Base-by-base conservation (phyloP, 2,329 filamentous ascomycete genomes). In the Lithohypha guttulata region DNA sequence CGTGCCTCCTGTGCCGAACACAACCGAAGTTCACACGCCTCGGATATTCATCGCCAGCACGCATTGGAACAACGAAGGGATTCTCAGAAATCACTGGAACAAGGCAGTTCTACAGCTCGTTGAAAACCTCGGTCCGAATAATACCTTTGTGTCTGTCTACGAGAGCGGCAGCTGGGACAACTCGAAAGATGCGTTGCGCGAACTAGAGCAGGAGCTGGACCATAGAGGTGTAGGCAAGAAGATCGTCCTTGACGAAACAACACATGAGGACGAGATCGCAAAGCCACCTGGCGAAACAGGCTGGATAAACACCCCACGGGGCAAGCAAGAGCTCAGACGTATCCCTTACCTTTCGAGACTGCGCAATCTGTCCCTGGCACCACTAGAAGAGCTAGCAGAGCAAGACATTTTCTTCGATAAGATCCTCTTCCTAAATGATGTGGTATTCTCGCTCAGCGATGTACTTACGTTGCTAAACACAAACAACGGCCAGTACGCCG, bases 141-240 rank as follows among this genome's bases (percentile, higher is more conserved):
- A 82, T 51, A 70, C 83, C 2, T 84, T 71, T 52, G 68, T 84
- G 21, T 76, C 73, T 42, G 67, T 84, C 20, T 70, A 73, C 42
- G 80, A 84, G 56, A 80, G 75, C 49, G 79, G 79, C 4, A 80
- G 75, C 53, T 78, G 70, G 63, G 80, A 84, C 53, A 64, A 76
- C 42, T 80, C 73, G 15, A 82, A 82, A 56, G 67, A 60, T n/a
- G 73, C 70, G 6, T 59, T 84, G 48, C 58, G 55, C 13, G 65
- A 71, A 18, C 60, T 84, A 18, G 74, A 79, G 41, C 46, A 42
- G 1, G 58, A 70, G 40, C 18, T 43, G 10, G 23, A 35, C 14
- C 8, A 7, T 8, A 25, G 7, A 7, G 23, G 23, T 7, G 23
- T 25, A n/a, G 23, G 8, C n/a, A 28, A 39, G 10, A 70, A 74